Evolutionary conservation across 78 protist species (phyloP), one percentile per base, ranked within the genome.

Genomic region (Dictyostelium capitatum): DNA sequence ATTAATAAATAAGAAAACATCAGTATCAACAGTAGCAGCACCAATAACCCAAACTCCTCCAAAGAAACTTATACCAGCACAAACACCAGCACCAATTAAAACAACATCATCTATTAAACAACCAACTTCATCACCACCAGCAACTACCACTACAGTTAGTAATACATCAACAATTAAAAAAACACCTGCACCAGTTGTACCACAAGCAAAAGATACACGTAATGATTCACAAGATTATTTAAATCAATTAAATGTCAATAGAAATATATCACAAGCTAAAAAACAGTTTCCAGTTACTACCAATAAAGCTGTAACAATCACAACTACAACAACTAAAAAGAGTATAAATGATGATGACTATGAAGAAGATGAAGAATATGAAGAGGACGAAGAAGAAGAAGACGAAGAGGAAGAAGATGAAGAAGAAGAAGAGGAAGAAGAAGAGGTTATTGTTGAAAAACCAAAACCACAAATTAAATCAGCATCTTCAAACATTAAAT

Each of bases 341-440:
- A 62, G 70, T 62, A 62, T 62, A 25, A 62, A 62, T 62, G 70
- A 62, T 62, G 70, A 62, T 23, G 37, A 62, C 10, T 62, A 62
- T 25, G 70, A 25, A 59, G 15, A 59, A 0, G 37, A 62, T 23
- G 23, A 62, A 25, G 6, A 62, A 23, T 15, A 62, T 11, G 20
- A 14, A 19, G 67, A 20, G 0, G 67, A 57, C 19, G 70, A 62
- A 1, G 37, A 62, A 3, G 32, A 57, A 0, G 32, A 57, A 0
- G 67, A 57, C 0, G 32, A n/a, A 8, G 67, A 57, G 0, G 32
- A 57, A 23, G 67, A 57, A 30, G 79, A 72, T 1, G 54, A 72
- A 0, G 79, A 72, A 46, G 54, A 72, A 25, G 79, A 72, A 9
- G 37, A 43, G 9, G 32, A 72, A 8, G 48, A 67, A 12, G 48